Evolutionary conservation across 1,284 basidiomycete species (phyloP).

Genomic region (Peniophora sp.): DNA sequence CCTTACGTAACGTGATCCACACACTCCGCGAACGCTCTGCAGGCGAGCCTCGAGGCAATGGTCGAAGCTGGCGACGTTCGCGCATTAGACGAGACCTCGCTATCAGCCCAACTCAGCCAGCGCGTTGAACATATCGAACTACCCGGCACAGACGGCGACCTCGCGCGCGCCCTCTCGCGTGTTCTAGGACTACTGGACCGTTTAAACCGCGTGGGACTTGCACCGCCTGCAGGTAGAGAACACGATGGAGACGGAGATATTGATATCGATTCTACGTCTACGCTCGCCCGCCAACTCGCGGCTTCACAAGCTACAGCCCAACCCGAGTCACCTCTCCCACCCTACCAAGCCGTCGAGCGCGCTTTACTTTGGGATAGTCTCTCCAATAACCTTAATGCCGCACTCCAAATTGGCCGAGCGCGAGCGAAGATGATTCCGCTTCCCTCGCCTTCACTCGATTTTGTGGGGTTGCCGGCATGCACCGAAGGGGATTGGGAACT

Average conservation of each 20-base stretch:
- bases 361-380: constrained; percentile 69
- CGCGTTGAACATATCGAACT: constrained; percentile 46
- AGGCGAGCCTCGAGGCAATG: constrained; percentile 36
- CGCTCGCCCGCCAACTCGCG: constrained; percentile 53
- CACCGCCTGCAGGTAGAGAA: constrained; percentile 13
- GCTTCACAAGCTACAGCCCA: constrained; percentile 47
- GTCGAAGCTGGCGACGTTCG: constrained; percentile 29
- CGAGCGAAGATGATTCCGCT: constrained; percentile 7
- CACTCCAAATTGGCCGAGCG: constrained; percentile 56
- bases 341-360: constrained; percentile 50
- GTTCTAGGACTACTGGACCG: constrained; percentile 61
- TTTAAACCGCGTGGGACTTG: constrained; percentile 33
- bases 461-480: too few relatives aligned
- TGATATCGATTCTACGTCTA: constrained; percentile 48
- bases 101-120: constrained; percentile 55
- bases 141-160: constrained; percentile 40
- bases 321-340: constrained; percentile 20
- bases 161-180: constrained; percentile 58
- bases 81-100: constrained; percentile 31
- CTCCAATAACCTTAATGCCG: constrained; percentile 64
- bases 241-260: constrained; percentile 14
- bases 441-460: too few relatives aligned
- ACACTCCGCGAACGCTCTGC: constrained; percentile 48
- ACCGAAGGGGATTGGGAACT: too few relatives aligned
- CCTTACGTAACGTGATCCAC: constrained; percentile 55